Evolutionary conservation across 331 rosid species (phyloP).

Genomic region (Acacia concinna): DNA sequence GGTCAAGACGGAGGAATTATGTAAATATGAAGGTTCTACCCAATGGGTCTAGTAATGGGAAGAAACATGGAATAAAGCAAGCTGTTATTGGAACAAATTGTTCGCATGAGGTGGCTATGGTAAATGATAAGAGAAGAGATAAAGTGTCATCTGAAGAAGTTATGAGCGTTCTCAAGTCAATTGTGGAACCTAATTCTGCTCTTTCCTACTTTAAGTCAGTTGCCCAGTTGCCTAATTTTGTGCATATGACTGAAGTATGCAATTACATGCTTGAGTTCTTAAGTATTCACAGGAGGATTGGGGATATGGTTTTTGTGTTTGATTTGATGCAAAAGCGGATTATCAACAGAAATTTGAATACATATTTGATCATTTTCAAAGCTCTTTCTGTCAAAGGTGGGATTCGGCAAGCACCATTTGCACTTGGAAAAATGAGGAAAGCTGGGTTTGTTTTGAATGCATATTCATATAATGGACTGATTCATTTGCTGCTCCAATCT

Average conservation of each 20-base stretch:
- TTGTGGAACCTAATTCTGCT: constrained; percentile 53
- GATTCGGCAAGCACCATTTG: constrained; percentile 60
- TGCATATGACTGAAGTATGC: constrained; percentile 81
- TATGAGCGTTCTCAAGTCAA: constrained; percentile 57
- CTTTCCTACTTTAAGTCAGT: constrained; percentile 69
- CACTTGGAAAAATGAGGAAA: constrained; percentile 64
- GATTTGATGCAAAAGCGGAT: constrained; percentile 79
- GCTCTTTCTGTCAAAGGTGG: constrained; percentile 77
- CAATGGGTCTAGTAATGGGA: constrained; percentile 45
- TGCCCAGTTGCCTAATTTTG: constrained; percentile 55
- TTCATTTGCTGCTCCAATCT: constrained; percentile 63
- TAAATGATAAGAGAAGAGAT: constrained; percentile 38
- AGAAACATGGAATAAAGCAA: constrained; percentile 45
- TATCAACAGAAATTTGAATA: constrained; percentile 56
- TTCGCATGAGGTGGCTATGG: constrained; percentile 41
- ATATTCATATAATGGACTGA: constrained; percentile 88
- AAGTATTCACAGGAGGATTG: constrained; percentile 52
- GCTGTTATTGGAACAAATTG: constrained; percentile 42
- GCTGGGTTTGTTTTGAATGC: constrained; percentile 82
- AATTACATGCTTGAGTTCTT: constrained; percentile 86
- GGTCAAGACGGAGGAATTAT: constrained; percentile 33
- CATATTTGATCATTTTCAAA: constrained; percentile 66
- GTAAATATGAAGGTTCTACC: constrained; percentile 50
- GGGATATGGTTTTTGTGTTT: constrained; percentile 77
- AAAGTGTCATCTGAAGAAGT: constrained; percentile 69